Percentiles rank a stretch among this genome's conserved stretches.
phyloP scores from a whole-genome alignment of 768 basidiomycete species.

The Lepiota brunneoincarnata region DNA sequence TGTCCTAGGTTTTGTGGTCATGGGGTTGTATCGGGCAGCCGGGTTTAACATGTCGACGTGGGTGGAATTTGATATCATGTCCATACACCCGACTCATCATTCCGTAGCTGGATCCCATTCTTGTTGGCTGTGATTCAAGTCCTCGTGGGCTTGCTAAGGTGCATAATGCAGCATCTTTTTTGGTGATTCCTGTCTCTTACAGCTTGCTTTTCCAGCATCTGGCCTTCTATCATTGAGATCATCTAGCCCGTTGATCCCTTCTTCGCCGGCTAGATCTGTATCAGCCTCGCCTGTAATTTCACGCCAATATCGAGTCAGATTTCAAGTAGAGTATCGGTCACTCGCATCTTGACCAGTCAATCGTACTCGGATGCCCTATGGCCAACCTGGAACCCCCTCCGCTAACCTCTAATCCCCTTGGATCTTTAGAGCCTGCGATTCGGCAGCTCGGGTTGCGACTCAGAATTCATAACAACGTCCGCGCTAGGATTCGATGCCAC shows the following conservation, averaged over 20 bases:
- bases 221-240: slow-evolving; percentile 45
- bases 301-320: too few relatives aligned
- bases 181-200: not conserved
- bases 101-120: slow-evolving; percentile 44
- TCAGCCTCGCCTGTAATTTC: too few relatives aligned
- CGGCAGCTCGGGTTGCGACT: too few relatives aligned
- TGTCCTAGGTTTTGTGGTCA: slow-evolving; percentile 42
- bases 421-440: too few relatives aligned
- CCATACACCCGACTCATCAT: not conserved
- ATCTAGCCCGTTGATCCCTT: slow-evolving; percentile 21
- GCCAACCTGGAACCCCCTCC: too few relatives aligned
- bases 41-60: slow-evolving; percentile 52
- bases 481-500: too few relatives aligned
- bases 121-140: slow-evolving; percentile 41
- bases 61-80: slow-evolving; percentile 15
- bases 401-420: too few relatives aligned
- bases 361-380: too few relatives aligned
- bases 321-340: too few relatives aligned
- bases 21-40: slow-evolving; percentile 42
- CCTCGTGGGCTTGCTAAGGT: slow-evolving; percentile 41
- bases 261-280: too few relatives aligned
- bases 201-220: slow-evolving; percentile 26
- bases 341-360: too few relatives aligned
- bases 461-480: too few relatives aligned
- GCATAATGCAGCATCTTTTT: not conserved